Base-by-base conservation (phyloP, 441 rosid genomes). In the Populus trichocarpa region DNA sequence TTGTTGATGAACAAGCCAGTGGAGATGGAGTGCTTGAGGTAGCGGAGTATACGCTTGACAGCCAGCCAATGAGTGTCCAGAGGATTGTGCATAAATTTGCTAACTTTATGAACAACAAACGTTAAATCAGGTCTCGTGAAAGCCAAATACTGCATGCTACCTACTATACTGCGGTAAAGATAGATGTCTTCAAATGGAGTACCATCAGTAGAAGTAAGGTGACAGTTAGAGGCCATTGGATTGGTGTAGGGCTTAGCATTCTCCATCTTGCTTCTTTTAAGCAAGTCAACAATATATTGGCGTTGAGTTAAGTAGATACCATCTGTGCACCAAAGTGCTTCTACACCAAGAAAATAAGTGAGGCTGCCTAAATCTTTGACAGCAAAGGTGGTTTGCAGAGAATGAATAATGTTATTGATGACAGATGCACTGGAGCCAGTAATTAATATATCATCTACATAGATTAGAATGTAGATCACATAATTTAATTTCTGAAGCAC, bases 371-470 rank as follows among this genome's bases (percentile, higher is more conserved):
- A 2, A 0, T 53, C 61, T 18, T 53, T 53, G 22, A 53, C 22
- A 2, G 0, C 9, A 18, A 53, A 53, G 22, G 3, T 53, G 6
- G 3, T 6, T 18, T 53, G 61, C 0, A 53, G 2, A 18, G 22
- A 53, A 0, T 53, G 61, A 6, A 53, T 2, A 0, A 6, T 53
- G 0, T 18, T 6, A 0, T 18, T 2, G 0, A 18, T 18, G 22
- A 18, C 2, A 16, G 61, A 6, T 16, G 61, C 1, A 53, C 0
- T 6, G 0, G 61, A 53, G 0, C 9, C 9, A 0, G 1, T 53
- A 5, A 53, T 53, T 0, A 53, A 2, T 2, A 53, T 53, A 18
- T 53, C 22, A 6, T 53, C 61, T 0, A 53, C 61, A 6, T 53
- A 18, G 1, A 53, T 53, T 0, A 6, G 61, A 18, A 53, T 53